Percentiles rank a stretch among this genome's conserved stretches.
Conservation (phyloP, 495 filamentous ascomycete species). For the Aspergillus mulundensis region DNA sequence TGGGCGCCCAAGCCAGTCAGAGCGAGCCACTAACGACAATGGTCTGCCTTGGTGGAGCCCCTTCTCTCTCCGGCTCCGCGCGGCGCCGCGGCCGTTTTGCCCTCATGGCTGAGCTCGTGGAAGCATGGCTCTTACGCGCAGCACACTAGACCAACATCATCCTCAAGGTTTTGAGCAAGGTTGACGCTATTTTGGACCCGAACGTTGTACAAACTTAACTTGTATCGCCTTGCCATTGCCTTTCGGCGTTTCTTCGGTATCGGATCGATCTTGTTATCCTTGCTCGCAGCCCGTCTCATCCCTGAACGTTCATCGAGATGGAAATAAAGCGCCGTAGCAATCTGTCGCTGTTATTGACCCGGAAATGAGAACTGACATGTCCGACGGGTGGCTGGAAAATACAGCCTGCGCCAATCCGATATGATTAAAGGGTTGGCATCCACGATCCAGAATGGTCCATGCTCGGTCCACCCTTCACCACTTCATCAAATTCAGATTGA, state of each 20-base stretch:
- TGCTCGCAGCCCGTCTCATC: conserved; percentile 7
- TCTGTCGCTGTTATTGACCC: background rate
- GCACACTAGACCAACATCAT: background rate
- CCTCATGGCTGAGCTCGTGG: background rate
- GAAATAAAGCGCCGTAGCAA: background rate
- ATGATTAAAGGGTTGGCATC: background rate
- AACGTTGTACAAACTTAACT: background rate
- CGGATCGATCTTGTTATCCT: background rate
- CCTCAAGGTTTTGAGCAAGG: background rate
- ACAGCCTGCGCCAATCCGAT: background rate
- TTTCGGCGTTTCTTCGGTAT: conserved; percentile 8
- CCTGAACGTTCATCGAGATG: conserved; percentile 2
- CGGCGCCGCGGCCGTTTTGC: background rate
- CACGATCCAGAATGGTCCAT: background rate
- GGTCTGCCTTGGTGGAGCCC: background rate
- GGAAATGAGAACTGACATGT: background rate
- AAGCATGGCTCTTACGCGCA: background rate
- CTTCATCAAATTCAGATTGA: background rate
- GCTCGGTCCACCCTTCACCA: conserved; percentile 2
- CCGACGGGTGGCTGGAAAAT: background rate
- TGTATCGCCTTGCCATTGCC: background rate
- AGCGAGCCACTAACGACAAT: background rate
- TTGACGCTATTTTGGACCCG: background rate
- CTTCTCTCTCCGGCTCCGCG: too few species aligned
- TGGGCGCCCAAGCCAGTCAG: conserved; percentile 7